Evolutionary conservation across 768 basidiomycete genomes (phyloP).

Genomic region (Lactarius deliciosus): DNA sequence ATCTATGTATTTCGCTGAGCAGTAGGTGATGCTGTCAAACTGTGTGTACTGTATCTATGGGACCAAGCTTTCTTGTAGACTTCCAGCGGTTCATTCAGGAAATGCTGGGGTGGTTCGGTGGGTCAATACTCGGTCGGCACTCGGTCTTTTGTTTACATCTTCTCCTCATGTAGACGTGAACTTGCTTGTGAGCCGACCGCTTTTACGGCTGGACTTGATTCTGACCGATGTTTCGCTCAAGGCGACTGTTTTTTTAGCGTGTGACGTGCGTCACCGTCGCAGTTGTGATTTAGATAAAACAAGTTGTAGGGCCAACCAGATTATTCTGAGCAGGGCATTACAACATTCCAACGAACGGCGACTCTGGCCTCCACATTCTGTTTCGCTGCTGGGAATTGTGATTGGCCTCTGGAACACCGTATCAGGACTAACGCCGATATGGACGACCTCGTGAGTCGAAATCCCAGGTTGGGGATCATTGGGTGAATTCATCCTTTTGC

Average conservation of each 20-base stretch:
- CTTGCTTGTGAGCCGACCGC: conserved; percentile 9
- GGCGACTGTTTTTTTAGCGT: conserved; percentile 20
- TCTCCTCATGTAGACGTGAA: conserved; percentile 15
- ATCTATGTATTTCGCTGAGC: conserved; percentile 7
- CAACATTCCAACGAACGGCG: conserved; percentile 18
- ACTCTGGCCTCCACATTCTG: neutral
- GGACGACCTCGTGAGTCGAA: conserved; percentile 16
- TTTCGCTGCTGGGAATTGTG: conserved; percentile 14
- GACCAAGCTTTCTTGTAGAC: neutral
- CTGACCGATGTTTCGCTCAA: conserved; percentile 4
- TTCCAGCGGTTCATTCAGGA: conserved; percentile 13
- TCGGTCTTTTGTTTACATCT: neutral
- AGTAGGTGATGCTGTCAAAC: neutral
- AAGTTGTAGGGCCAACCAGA: conserved; percentile 15
- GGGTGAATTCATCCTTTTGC: neutral
- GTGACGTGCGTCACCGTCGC: conserved; percentile 9
- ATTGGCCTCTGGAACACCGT: conserved; percentile 15
- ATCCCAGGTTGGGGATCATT: neutral
- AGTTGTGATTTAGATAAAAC: neutral
- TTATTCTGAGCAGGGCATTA: too few relatives aligned
- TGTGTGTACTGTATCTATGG: neutral
- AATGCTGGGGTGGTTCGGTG: conserved; percentile 15
- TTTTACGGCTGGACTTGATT: neutral
- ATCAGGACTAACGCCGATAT: conserved; percentile 8
- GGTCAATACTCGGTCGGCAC: neutral